Percentiles rank a stretch among this genome's conserved stretches.
Conservation (phyloP, 139 green algal genomes). For the Pseudopediastrum boryanum region DNA sequence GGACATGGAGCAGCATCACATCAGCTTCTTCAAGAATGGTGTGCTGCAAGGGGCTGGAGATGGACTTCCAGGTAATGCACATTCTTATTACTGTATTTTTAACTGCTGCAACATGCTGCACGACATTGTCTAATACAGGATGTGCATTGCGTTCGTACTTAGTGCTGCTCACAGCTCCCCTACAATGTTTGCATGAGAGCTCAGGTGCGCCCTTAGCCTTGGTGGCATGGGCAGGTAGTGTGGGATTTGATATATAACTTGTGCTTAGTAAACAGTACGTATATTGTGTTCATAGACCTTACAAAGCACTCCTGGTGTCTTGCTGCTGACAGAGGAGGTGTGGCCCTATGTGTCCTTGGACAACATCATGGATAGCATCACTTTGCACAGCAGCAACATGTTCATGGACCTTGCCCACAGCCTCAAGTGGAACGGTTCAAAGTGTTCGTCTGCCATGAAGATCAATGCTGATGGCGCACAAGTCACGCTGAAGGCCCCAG, state of each 20-base stretch:
- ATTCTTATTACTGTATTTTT: too few species aligned
- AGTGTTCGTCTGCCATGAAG: constrained; percentile 37
- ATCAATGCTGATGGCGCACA: constrained; percentile 41
- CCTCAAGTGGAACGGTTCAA: constrained; percentile 58
- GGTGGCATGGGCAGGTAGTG: too few species aligned
- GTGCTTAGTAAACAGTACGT: too few species aligned
- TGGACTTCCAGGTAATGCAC: constrained; percentile 52
- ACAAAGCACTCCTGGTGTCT: background rate
- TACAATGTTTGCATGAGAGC: too few species aligned
- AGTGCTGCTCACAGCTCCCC: too few species aligned
- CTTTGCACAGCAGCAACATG: constrained; percentile 65
- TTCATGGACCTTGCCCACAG: constrained; percentile 63
- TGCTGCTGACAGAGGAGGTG: constrained; percentile 57
- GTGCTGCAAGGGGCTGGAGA: constrained; percentile 60
- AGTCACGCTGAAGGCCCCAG: constrained; percentile 31
- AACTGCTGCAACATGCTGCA: too few species aligned
- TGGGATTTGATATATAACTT: too few species aligned
- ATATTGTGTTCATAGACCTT: too few species aligned
- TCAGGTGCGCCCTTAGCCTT: too few species aligned
- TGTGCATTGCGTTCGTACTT: too few species aligned
- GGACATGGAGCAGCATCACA: constrained; percentile 63
- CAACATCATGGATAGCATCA: constrained; percentile 77
- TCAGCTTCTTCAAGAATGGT: constrained; percentile 68
- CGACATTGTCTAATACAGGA: too few species aligned
- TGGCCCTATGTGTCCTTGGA: constrained; percentile 71